Conservation (phyloP, 208 protist species). For the Leishmania gerbilli region DNA sequence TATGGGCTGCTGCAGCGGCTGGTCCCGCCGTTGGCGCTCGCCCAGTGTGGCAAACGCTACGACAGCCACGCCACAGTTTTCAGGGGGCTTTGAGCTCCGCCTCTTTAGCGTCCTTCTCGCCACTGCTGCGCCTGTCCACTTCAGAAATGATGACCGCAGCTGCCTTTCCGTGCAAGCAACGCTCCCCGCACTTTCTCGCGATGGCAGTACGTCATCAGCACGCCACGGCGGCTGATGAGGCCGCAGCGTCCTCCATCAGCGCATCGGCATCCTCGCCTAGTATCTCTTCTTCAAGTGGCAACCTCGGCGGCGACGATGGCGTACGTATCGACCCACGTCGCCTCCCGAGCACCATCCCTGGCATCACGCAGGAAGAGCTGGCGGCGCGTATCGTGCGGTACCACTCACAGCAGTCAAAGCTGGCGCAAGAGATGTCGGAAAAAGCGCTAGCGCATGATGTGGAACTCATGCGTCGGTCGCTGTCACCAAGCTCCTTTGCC, state of each 20-base stretch:
- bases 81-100: neutral
- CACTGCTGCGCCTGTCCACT: neutral
- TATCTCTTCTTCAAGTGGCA: neutral
- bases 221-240: neutral
- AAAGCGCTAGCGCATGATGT: conserved; percentile 44
- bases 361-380: conserved; percentile 71
- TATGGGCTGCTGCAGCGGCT: neutral
- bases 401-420: conserved; percentile 25
- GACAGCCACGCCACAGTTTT: neutral
- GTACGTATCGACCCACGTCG: conserved; percentile 47
- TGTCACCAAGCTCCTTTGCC: conserved; percentile 53
- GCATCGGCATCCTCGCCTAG: neutral
- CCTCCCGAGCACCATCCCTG: conserved; percentile 75
- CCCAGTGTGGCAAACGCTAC: neutral
- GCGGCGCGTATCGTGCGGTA: conserved; percentile 44
- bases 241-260: neutral
- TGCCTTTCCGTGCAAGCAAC: neutral
- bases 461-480: conserved; percentile 63
- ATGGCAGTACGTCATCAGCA: conserved; percentile 5
- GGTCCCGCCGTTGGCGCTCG: neutral
- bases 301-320: neutral
- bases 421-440: conserved; percentile 11
- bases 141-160: neutral
- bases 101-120: neutral
- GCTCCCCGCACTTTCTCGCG: neutral